Evolutionary conservation across 768 basidiomycete genomes (phyloP).

Genomic region (Rhizopogon rudus): DNA sequence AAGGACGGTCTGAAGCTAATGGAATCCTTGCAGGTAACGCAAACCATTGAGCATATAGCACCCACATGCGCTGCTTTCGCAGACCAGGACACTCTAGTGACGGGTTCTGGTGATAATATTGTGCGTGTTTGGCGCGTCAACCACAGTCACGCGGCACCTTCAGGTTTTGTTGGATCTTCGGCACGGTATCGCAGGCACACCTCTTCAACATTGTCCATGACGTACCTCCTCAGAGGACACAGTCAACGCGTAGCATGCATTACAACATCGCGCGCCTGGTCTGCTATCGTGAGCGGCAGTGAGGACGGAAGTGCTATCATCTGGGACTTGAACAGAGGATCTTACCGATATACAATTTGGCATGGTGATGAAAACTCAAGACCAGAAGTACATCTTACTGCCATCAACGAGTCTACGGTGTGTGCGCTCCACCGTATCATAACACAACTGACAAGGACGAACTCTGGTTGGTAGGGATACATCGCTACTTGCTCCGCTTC

Average conservation of each 20-base stretch:
- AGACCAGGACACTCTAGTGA: slow-evolving; percentile 67
- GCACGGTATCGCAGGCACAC: slow-evolving; percentile 16
- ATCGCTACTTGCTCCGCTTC: slow-evolving; percentile 77
- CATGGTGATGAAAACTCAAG: slow-evolving; percentile 38
- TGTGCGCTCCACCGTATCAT: slow-evolving; percentile 18
- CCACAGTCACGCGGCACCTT: slow-evolving; percentile 25
- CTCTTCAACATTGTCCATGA: slow-evolving; percentile 35
- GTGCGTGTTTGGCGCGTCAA: slow-evolving; percentile 78
- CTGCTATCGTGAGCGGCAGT: slow-evolving; percentile 76
- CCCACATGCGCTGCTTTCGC: slow-evolving; percentile 78
- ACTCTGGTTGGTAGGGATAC: slow-evolving; percentile 57
- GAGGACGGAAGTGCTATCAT: slow-evolving; percentile 81
- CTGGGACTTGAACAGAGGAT: slow-evolving; percentile 86
- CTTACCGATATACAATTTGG: slow-evolving; percentile 79
- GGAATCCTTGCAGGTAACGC: slow-evolving; percentile 46
- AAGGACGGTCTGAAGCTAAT: neutral
- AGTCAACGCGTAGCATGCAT: slow-evolving; percentile 63
- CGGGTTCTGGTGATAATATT: slow-evolving; percentile 75
- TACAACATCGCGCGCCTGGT: slow-evolving; percentile 77
- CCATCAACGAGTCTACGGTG: slow-evolving; percentile 86
- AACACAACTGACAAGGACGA: neutral
- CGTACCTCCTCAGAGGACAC: slow-evolving; percentile 80
- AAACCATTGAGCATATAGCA: slow-evolving; percentile 70
- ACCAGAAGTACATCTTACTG: slow-evolving; percentile 56
- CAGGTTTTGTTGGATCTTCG: slow-evolving; percentile 16